Evolutionary conservation across 108 stramenopile genomes (phyloP).

Genomic region (Discostella stelligeroides): DNA sequence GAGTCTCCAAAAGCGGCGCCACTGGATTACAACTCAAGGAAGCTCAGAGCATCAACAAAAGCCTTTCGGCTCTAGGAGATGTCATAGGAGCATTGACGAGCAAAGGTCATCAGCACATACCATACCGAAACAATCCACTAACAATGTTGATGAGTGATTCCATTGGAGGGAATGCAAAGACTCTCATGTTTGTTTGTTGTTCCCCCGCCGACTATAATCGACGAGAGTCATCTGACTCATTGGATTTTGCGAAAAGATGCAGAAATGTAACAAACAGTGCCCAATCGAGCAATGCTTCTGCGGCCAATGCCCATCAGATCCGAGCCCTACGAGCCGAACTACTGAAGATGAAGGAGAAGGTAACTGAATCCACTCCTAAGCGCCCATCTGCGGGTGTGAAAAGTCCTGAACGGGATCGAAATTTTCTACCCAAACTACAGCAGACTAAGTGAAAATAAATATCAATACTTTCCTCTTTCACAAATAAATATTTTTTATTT

Average conservation of each 20-base stretch:
- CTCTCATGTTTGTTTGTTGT: constrained; percentile 79
- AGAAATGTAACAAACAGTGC: constrained; percentile 31
- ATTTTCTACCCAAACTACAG: too few relatives aligned
- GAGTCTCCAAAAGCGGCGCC: constrained; percentile 71
- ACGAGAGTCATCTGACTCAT: constrained; percentile 51
- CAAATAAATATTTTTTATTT: too few relatives aligned
- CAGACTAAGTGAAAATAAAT: too few relatives aligned
- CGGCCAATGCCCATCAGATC: constrained; percentile 16
- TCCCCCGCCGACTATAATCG: constrained; percentile 77
- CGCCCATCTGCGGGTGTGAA: too few relatives aligned
- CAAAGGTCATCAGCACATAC: constrained; percentile 57
- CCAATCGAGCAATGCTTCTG: background rate
- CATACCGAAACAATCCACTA: constrained; percentile 76
- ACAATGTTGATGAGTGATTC: constrained; percentile 76
- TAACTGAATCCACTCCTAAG: too few relatives aligned
- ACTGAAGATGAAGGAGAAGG: background rate
- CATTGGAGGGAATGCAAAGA: constrained; percentile 74
- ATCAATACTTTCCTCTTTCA: too few relatives aligned
- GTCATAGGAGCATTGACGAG: constrained; percentile 71
- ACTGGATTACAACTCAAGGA: constrained; percentile 63
- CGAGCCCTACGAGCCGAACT: constrained; percentile 20
- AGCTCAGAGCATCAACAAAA: constrained; percentile 77
- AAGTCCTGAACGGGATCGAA: too few relatives aligned
- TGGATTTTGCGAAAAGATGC: constrained; percentile 52
- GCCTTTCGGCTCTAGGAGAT: constrained; percentile 70